Evolutionary conservation across 2,329 filamentous ascomycete genomes (phyloP).

Genomic region (Fusarium verticillioides): DNA sequence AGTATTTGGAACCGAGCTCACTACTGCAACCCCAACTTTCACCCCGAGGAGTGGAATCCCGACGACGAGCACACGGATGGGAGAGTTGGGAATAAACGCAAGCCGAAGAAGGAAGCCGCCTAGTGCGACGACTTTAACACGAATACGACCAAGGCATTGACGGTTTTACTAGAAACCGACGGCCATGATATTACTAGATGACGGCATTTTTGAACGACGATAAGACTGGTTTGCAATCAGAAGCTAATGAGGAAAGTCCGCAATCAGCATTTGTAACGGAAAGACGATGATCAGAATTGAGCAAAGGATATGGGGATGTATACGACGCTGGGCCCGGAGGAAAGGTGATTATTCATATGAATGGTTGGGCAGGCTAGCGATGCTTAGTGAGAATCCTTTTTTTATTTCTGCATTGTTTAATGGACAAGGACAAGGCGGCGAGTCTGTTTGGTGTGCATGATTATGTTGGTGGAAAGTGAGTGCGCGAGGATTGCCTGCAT

Average conservation of each 20-base stretch:
- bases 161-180: conserved; percentile 11
- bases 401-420: conserved; percentile 38
- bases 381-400: conserved; percentile 35
- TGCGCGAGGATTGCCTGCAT: neutral
- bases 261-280: neutral
- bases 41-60: conserved; percentile 57
- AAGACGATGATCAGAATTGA: neutral
- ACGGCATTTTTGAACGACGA: neutral
- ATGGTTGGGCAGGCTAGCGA: conserved; percentile 38
- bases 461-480: conserved; percentile 9
- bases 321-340: neutral
- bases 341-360: conserved; percentile 28
- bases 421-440: conserved; percentile 21
- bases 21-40: conserved; percentile 70
- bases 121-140: neutral
- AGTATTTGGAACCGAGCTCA: conserved; percentile 75
- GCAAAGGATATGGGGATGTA: neutral
- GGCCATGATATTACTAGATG: conserved; percentile 15
- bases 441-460: conserved; percentile 34
- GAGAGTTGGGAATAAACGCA: conserved; percentile 43
- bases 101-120: conserved; percentile 37
- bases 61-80: conserved; percentile 52
- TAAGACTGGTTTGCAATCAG: neutral
- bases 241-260: neutral
- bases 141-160: conserved; percentile 1